Evolutionary conservation across 257 asterid species (phyloP).

Genomic region (Plantago major): DNA sequence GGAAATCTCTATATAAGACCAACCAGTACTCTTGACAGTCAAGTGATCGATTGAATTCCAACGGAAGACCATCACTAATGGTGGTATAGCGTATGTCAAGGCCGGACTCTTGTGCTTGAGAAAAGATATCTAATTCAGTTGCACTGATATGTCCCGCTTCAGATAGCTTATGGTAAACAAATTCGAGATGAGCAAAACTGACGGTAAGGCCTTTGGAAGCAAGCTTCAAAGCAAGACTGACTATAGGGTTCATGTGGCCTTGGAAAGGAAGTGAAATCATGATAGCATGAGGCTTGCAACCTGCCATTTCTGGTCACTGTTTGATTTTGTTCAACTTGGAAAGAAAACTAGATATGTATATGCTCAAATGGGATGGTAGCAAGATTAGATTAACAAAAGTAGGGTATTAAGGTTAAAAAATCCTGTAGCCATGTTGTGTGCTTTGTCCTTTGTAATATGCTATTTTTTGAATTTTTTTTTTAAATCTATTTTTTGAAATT

Average conservation of each 20-base stretch:
- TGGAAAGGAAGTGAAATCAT: slow-evolving; percentile 41
- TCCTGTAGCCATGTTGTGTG: no score
- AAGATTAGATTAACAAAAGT: no score
- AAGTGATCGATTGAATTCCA: slow-evolving; percentile 25
- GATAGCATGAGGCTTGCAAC: slow-evolving; percentile 33
- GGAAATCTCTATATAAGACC: slow-evolving; percentile 19
- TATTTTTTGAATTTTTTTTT: no score
- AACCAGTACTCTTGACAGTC: slow-evolving; percentile 22
- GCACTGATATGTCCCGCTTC: slow-evolving; percentile 5
- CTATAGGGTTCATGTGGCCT: slow-evolving; percentile 47
- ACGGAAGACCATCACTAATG: slow-evolving; percentile 37
- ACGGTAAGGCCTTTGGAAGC: slow-evolving; percentile 18
- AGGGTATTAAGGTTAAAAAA: no score
- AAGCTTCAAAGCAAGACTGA: slow-evolving; percentile 36
- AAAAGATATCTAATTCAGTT: slow-evolving; percentile 20
- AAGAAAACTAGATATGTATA: no score
- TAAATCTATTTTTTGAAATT: no score
- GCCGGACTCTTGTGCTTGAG: slow-evolving; percentile 28
- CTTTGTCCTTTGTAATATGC: no score
- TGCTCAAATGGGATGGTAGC: no score
- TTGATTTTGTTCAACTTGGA: no score
- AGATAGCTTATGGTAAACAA: slow-evolving; percentile 32
- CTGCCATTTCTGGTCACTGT: background rate
- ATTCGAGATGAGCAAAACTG: slow-evolving; percentile 34
- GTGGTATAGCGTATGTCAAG: slow-evolving; percentile 45